Conservation (phyloP, 768 basidiomycete genomes). For the Naganishia antarctica region DNA sequence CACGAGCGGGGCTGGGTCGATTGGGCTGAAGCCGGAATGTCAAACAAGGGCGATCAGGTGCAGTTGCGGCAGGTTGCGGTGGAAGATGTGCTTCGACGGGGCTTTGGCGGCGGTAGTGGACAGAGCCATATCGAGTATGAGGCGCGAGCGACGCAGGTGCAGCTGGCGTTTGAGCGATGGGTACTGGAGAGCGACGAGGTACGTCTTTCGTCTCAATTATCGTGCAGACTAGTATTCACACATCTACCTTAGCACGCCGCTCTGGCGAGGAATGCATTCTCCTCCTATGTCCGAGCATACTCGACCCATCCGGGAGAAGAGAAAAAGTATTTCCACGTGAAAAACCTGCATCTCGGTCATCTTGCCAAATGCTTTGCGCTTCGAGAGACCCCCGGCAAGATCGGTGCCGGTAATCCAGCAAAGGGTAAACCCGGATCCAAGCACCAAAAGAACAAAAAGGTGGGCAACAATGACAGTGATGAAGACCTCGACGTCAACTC, state of each 20-base stretch:
- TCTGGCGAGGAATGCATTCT: constrained; percentile 76
- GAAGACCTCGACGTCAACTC: constrained; percentile 46
- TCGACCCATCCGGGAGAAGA: constrained; percentile 93
- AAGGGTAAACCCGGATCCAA: constrained; percentile 31
- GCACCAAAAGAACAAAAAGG: constrained; percentile 28
- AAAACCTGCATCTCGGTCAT: constrained; percentile 89
- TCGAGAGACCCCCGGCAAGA: constrained; percentile 43
- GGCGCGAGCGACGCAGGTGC: constrained; percentile 86
- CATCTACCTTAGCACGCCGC: constrained; percentile 60
- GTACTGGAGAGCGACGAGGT: constrained; percentile 70
- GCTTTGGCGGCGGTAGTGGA: constrained; percentile 67
- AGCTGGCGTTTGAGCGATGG: constrained; percentile 92
- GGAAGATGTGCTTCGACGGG: constrained; percentile 67
- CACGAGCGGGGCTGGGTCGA: constrained; percentile 83
- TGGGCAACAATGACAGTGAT: constrained; percentile 37
- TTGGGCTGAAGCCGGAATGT: constrained; percentile 83
- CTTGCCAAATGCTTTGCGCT: constrained; percentile 49
- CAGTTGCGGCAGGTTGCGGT: constrained; percentile 61
- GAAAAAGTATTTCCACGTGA: constrained; percentile 94
- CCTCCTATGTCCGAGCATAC: constrained; percentile 91
- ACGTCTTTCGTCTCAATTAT: constrained; percentile 36
- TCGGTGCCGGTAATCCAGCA: constrained; percentile 28
- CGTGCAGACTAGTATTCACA: not conserved
- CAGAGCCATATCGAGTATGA: constrained; percentile 61
- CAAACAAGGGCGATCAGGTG: constrained; percentile 54